A percentile compares a stretch with the other conserved stretches of the same genome.
Evolutionary conservation across 1,139 yeast species (phyloP).

Genomic region (Meyerozyma athensensis): DNA sequence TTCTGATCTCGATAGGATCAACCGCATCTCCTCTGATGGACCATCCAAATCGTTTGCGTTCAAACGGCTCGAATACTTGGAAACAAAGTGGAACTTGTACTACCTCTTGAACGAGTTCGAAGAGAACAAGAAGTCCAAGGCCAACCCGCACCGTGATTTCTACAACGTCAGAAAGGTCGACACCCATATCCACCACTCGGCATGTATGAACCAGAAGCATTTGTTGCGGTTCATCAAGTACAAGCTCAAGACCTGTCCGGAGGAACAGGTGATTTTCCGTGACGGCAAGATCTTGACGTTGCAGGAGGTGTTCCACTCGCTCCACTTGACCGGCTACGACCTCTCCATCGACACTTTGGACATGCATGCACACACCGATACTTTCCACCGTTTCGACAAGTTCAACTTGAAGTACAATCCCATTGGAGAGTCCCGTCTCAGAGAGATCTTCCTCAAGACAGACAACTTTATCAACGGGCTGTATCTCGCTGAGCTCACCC

Average conservation of each 20-base stretch:
- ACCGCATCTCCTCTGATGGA: slow-evolving; percentile 79
- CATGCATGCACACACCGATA: slow-evolving; percentile 98
- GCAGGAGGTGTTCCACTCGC: slow-evolving; percentile 81
- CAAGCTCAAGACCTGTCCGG: slow-evolving; percentile 59
- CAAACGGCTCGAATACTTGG: slow-evolving; percentile 85
- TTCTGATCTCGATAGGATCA: slow-evolving; percentile 70
- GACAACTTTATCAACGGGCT: slow-evolving; percentile 87
- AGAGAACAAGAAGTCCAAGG: slow-evolving; percentile 76
- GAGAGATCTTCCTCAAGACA: slow-evolving; percentile 93
- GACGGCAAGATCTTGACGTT: slow-evolving; percentile 89
- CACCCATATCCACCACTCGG: slow-evolving; percentile 98
- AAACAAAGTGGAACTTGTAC: slow-evolving; percentile 95
- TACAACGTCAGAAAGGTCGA: slow-evolving; percentile 98
- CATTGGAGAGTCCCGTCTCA: slow-evolving; percentile 92
- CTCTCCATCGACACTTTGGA: slow-evolving; percentile 93
- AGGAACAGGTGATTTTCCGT: slow-evolving; percentile 88
- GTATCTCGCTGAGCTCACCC: slow-evolving; percentile 88
- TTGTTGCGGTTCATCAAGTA: slow-evolving; percentile 89
- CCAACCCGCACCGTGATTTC: slow-evolving; percentile 87
- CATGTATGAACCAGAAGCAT: slow-evolving; percentile 98
- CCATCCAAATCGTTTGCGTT: slow-evolving; percentile 98
- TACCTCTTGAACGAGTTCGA: slow-evolving; percentile 84
- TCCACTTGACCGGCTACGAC: slow-evolving; percentile 89
- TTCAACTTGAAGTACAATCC: slow-evolving; percentile 97
- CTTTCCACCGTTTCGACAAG: slow-evolving; percentile 96